Evolutionary conservation across 768 basidiomycete species (phyloP).

Genomic region (Lentinula lateritia): DNA sequence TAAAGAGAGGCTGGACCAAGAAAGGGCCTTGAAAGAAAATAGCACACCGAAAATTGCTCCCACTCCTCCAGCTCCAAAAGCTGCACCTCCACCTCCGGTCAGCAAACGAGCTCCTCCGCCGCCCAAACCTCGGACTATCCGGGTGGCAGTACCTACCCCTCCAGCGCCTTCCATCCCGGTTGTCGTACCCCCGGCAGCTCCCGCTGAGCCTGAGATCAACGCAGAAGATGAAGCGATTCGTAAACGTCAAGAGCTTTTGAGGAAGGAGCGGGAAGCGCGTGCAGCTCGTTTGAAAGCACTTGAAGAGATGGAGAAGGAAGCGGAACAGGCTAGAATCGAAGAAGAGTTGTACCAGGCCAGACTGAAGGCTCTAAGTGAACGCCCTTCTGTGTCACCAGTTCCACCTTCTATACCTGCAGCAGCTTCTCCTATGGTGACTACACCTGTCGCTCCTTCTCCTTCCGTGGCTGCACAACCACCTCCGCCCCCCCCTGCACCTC

Average conservation of each 20-base stretch:
- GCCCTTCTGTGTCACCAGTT: slow-evolving; percentile 21
- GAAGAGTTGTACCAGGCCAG: slow-evolving; percentile 34
- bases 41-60: slow-evolving; percentile 28
- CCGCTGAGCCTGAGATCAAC: slow-evolving; percentile 50
- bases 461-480: slow-evolving; percentile 16
- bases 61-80: slow-evolving; percentile 24
- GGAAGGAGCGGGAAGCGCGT: slow-evolving; percentile 69
- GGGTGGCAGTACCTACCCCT: slow-evolving; percentile 13
- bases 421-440: slow-evolving; percentile 18
- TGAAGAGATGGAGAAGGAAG: slow-evolving; percentile 44
- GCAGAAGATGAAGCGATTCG: slow-evolving; percentile 71
- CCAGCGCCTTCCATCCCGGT: slow-evolving; percentile 14
- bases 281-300: slow-evolving; percentile 63
- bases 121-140: slow-evolving; percentile 18
- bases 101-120: slow-evolving; percentile 21
- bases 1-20: slow-evolving; percentile 68
- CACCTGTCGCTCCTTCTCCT: slow-evolving; percentile 22
- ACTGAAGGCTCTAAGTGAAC: slow-evolving; percentile 32
- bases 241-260: slow-evolving; percentile 64
- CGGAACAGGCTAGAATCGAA: slow-evolving; percentile 26
- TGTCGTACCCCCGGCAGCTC: slow-evolving; percentile 16
- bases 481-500: slow-evolving; percentile 30
- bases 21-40: slow-evolving; percentile 56
- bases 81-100: slow-evolving; percentile 33
- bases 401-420: slow-evolving; percentile 20